Evolutionary conservation across 2,329 filamentous ascomycete genomes (phyloP).

Genomic region (Phialophora macrospora): DNA sequence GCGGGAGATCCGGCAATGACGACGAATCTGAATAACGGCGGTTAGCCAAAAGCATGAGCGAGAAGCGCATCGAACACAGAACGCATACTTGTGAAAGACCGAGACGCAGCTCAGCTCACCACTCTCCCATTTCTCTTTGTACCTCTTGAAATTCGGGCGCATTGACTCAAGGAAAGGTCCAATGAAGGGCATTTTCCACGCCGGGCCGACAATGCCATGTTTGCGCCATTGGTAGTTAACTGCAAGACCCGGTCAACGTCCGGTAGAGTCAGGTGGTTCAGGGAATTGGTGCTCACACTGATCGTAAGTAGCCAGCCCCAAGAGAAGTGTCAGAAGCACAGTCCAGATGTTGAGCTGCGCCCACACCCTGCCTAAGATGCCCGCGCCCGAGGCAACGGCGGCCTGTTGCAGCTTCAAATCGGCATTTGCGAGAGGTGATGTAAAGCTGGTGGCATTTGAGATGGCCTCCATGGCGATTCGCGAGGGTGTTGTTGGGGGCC

Average conservation of each 20-base stretch:
- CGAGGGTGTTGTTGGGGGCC: conserved; percentile 14
- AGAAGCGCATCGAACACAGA: not conserved
- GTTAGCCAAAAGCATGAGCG: not conserved
- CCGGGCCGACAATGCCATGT: conserved; percentile 74
- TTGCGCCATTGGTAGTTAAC: conserved; percentile 77
- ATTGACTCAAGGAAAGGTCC: conserved; percentile 94
- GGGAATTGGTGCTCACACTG: conserved; percentile 68
- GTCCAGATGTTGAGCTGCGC: conserved; percentile 63
- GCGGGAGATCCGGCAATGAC: conserved; percentile 95
- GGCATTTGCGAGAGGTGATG: conserved; percentile 70
- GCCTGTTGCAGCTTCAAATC: conserved; percentile 56
- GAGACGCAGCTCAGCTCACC: conserved; percentile 94
- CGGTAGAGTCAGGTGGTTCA: not conserved
- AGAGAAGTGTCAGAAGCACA: conserved; percentile 71
- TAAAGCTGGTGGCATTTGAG: conserved; percentile 68
- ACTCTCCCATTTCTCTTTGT: conserved; percentile 89
- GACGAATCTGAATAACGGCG: conserved; percentile 70
- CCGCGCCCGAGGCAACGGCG: conserved; percentile 43
- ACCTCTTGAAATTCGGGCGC: conserved; percentile 88
- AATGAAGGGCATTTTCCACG: conserved; percentile 82
- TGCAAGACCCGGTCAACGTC: conserved; percentile 46
- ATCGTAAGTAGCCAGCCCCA: conserved; percentile 79
- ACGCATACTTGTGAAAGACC: conserved; percentile 90
- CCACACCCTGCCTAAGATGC: conserved; percentile 32
- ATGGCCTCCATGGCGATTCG: conserved; percentile 44